Conservation (phyloP, 2,329 filamentous ascomycete genomes). For the Hansfordia pulvinata region DNA sequence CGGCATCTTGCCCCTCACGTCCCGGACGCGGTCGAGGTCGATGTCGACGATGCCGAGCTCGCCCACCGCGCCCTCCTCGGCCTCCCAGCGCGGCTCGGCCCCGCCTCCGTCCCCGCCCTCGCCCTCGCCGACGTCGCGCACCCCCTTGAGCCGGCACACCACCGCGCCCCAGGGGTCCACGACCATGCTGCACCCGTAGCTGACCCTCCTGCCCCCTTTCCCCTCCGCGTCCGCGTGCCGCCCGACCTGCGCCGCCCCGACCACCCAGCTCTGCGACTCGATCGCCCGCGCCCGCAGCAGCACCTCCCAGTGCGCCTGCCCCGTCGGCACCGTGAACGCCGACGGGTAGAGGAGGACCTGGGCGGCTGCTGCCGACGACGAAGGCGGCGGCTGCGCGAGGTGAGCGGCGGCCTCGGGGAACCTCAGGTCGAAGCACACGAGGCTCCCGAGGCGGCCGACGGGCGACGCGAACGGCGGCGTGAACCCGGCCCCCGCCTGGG, state of each 20-base stretch:
- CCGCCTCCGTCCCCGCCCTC: slow-evolving; percentile 15
- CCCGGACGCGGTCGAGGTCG: slow-evolving; percentile 30
- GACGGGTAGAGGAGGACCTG: slow-evolving; percentile 78
- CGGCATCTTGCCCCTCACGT: slow-evolving; percentile 37
- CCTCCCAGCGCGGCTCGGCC: slow-evolving; percentile 9
- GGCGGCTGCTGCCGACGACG: slow-evolving; percentile 26
- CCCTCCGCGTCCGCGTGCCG: slow-evolving; percentile 26
- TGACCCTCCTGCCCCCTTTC: slow-evolving; percentile 43
- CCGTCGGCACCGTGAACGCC: slow-evolving; percentile 81
- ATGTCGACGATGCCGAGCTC: slow-evolving; percentile 42
- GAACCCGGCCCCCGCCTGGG: slow-evolving; percentile 53
- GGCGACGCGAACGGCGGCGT: slow-evolving; percentile 58
- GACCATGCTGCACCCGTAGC: slow-evolving; percentile 78
- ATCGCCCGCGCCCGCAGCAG: slow-evolving; percentile 71
- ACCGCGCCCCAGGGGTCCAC: slow-evolving; percentile 80
- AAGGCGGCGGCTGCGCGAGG: slow-evolving; percentile 33
- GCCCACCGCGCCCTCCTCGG: slow-evolving; percentile 21
- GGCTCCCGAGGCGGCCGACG: slow-evolving; percentile 61
- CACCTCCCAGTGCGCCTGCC: slow-evolving; percentile 72
- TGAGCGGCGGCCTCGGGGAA: slow-evolving; percentile 65
- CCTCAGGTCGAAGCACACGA: slow-evolving; percentile 85
- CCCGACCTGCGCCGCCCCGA: slow-evolving; percentile 76
- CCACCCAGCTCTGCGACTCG: slow-evolving; percentile 76
- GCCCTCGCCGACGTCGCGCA: slow-evolving; percentile 22
- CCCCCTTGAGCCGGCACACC: slow-evolving; percentile 47